A percentile compares a stretch with the other conserved stretches of the same genome.
Evolutionary conservation across 2,329 filamentous ascomycete species (phyloP).

Genomic region (Chaetomiaceae sp.): DNA sequence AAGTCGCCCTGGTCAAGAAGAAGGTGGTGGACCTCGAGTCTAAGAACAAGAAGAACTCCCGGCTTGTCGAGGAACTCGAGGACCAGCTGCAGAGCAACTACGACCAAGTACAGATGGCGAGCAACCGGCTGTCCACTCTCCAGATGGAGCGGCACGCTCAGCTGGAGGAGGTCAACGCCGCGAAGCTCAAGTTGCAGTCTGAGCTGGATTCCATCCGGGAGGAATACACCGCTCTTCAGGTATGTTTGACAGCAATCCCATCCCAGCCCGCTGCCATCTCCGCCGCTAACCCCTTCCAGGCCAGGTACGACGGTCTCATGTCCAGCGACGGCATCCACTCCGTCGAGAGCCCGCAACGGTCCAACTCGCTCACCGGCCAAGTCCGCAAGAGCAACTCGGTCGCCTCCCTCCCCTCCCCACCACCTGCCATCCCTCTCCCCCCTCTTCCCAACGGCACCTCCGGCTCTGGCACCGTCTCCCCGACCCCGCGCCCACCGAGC

Average conservation of each 20-base stretch:
- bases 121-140: constrained; percentile 79
- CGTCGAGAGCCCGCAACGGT: constrained; percentile 45
- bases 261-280: constrained; percentile 4
- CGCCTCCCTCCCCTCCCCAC: constrained; percentile 82
- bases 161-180: constrained; percentile 71
- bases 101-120: constrained; percentile 81
- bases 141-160: constrained; percentile 70
- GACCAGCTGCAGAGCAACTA: constrained; percentile 94
- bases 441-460: constrained; percentile 65
- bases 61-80: constrained; percentile 91
- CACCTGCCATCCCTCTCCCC: constrained; percentile 91
- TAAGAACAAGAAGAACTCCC: constrained; percentile 83
- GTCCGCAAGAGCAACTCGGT: constrained; percentile 82
- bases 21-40: constrained; percentile 59
- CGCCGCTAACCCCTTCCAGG: constrained; percentile 36
- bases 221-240: constrained; percentile 74
- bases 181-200: constrained; percentile 57
- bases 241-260: constrained; percentile 41
- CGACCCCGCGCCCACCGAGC: constrained; percentile 67
- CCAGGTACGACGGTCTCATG: constrained; percentile 54
- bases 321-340: constrained; percentile 31
- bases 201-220: constrained; percentile 65
- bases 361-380: constrained; percentile 60
- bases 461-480: constrained; percentile 44
- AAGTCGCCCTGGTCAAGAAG: constrained; percentile 59